phyloP scores from a whole-genome alignment of 768 basidiomycete species.

The Chlorophyllum brunneum region DNA sequence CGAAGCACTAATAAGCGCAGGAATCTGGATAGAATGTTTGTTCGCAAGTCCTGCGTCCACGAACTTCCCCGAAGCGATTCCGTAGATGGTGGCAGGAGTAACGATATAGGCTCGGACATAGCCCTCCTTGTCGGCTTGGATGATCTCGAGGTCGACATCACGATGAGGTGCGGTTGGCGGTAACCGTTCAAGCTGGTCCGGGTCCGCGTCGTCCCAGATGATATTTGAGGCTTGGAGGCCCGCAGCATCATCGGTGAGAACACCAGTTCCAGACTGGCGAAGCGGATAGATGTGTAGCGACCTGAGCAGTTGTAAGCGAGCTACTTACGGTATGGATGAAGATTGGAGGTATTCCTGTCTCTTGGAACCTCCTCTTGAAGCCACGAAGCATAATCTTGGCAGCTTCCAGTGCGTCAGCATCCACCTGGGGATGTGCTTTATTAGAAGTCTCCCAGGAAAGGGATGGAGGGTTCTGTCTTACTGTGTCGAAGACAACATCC shows the following conservation, averaged over 20 bases:
- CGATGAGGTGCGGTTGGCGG: slow-evolving; percentile 44
- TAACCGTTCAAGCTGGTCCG: slow-evolving; percentile 39
- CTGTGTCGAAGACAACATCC: slow-evolving; percentile 43
- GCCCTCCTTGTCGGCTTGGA: slow-evolving; percentile 46
- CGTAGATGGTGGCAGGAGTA: slow-evolving; percentile 52
- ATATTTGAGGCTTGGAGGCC: slow-evolving; percentile 34
- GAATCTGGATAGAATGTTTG: slow-evolving; percentile 47
- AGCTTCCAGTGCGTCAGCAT: slow-evolving; percentile 35
- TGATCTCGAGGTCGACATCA: slow-evolving; percentile 42
- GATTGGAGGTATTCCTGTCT: slow-evolving; percentile 28
- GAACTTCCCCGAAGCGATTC: slow-evolving; percentile 40
- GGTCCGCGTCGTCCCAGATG: slow-evolving; percentile 48
- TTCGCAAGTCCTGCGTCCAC: slow-evolving; percentile 50
- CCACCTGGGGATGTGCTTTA: slow-evolving; percentile 25
- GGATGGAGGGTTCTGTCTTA: slow-evolving; percentile 14
- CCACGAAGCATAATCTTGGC: slow-evolving; percentile 36
- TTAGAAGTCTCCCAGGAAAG: neutral
- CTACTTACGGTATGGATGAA: slow-evolving; percentile 41
- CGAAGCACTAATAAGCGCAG: slow-evolving; percentile 35
- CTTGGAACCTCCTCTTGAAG: slow-evolving; percentile 29
- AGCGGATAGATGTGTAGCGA: neutral
- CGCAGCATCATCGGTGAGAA: slow-evolving; percentile 37
- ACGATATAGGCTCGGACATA: slow-evolving; percentile 51
- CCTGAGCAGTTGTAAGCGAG: neutral
- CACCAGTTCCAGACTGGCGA: slow-evolving; percentile 32